phyloP scores from a whole-genome alignment of 352 stramenopile species.

The Phytopythium chamaehyphon region DNA sequence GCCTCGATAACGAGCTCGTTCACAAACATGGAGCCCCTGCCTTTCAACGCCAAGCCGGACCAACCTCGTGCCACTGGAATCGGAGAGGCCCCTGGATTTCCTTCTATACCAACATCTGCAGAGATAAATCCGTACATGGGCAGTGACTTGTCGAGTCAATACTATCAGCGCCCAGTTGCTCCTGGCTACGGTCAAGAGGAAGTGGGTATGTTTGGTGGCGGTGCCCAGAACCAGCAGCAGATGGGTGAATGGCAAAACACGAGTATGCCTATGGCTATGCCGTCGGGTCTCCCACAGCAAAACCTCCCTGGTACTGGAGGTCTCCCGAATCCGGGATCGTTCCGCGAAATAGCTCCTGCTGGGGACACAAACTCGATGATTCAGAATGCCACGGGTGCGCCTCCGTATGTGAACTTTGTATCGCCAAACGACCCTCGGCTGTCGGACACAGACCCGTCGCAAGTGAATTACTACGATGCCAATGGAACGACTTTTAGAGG shows the following conservation, averaged over 20 bases:
- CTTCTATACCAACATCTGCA: background rate
- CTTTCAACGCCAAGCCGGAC: constrained; percentile 3
- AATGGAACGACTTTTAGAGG: constrained; percentile 64
- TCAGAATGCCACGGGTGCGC: background rate
- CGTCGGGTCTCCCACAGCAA: background rate
- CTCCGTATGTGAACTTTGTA: constrained; percentile 37
- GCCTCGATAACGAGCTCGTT: background rate
- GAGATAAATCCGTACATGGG: constrained; percentile 7
- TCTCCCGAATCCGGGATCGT: background rate
- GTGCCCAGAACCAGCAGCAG: too few species aligned
- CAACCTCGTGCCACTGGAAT: background rate
- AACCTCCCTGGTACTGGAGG: background rate
- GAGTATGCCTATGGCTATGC: constrained; percentile 1
- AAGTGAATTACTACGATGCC: constrained; percentile 64
- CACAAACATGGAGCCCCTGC: constrained; percentile 4
- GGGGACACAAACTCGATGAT: background rate
- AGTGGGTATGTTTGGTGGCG: background rate
- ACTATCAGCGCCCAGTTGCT: background rate
- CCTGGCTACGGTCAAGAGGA: background rate
- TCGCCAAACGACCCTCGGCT: constrained; percentile 55
- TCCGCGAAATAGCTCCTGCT: background rate
- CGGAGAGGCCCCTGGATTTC: background rate
- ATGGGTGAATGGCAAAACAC: constrained; percentile 6
- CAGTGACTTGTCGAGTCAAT: background rate
- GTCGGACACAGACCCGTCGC: constrained; percentile 25